Conservation (phyloP, 2,329 filamentous ascomycete species). For the Apiospora saccharicola region DNA sequence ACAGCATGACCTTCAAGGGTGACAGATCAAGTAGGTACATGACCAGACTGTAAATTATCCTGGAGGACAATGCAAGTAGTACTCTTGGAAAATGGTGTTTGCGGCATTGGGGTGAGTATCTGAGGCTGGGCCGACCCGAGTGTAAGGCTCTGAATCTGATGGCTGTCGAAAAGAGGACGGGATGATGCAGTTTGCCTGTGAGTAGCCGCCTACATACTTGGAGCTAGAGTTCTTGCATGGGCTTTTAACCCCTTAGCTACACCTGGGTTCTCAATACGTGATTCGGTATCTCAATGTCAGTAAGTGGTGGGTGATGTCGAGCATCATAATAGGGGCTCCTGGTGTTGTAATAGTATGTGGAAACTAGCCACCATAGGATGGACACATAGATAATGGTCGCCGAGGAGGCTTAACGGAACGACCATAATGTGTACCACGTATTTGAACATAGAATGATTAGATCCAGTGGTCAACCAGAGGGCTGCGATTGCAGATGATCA, state of each 20-base stretch:
- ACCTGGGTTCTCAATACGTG: no score
- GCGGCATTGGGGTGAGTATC: background rate
- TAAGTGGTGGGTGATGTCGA: background rate
- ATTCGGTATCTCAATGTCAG: background rate
- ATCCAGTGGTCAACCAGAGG: background rate
- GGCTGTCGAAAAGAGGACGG: background rate
- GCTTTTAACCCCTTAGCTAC: no score
- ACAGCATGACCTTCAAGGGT: background rate
- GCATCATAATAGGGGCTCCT: background rate
- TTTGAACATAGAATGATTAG: no score
- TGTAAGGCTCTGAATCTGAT: background rate
- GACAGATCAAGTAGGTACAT: background rate
- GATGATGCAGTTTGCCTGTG: background rate
- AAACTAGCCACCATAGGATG: no score
- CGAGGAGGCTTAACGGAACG: background rate
- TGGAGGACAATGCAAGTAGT: accelerated
- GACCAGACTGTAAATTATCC: background rate
- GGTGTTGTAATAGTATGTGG: background rate
- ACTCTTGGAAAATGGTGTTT: background rate
- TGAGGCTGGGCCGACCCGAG: background rate
- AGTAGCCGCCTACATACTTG: background rate
- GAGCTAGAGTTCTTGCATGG: background rate
- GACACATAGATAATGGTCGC: background rate
- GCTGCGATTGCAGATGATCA: no score
- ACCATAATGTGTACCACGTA: no score